These are phyloP conservation scores for Canavalia gladiata DNA, from an alignment of 306 rosid species.

Conservation along the genomic window DNA sequence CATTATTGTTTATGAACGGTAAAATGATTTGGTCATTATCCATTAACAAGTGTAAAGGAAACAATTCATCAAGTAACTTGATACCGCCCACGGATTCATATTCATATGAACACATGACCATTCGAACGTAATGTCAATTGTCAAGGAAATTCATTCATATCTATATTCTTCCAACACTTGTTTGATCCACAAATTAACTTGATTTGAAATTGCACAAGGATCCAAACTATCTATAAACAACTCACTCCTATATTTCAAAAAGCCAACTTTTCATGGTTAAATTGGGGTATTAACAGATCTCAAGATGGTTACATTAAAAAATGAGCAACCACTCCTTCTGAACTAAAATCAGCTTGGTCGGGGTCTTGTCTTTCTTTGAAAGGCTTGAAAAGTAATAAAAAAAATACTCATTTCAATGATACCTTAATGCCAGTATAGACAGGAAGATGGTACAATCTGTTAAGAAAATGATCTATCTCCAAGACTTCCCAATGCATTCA, in stretches of 20 bases:
- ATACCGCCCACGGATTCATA: neutral
- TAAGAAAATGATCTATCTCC: neutral
- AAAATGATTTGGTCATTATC: conserved; percentile 7
- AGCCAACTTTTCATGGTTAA: neutral
- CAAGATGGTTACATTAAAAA: neutral
- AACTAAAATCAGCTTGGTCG: neutral
- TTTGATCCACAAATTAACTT: conserved; percentile 11
- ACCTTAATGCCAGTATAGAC: neutral
- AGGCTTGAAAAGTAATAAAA: neutral
- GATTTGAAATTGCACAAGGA: neutral
- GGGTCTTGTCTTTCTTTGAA: neutral
- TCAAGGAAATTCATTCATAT: neutral
- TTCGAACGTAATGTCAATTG: neutral
- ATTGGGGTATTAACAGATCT: neutral
- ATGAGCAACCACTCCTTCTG: neutral
- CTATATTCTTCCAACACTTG: neutral
- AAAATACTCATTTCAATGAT: neutral
- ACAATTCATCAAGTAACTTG: neutral
- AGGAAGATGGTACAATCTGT: neutral
- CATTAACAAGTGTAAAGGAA: neutral
- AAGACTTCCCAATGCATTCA: neutral
- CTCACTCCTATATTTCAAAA: neutral
- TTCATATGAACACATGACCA: neutral
- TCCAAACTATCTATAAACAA: neutral
- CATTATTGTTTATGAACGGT: neutral